A percentile compares a stretch with the other conserved stretches of the same genome.
phyloP scores from a whole-genome alignment of 176 grass and related monocot genomes.

The Avena eriantha region DNA sequence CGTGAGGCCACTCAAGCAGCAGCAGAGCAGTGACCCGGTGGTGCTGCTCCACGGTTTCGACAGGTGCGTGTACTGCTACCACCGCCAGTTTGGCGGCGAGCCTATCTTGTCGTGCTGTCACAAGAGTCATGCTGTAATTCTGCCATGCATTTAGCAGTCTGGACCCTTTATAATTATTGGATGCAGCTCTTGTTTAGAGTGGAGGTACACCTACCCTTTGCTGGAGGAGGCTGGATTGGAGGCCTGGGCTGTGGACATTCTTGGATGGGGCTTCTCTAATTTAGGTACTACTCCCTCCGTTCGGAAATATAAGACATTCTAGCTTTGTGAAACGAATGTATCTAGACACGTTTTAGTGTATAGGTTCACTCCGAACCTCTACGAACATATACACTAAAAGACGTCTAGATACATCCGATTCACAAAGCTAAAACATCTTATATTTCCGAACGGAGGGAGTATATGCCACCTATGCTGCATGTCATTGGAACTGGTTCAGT shows the following conservation, averaged over 20 bases:
- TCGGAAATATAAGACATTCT: no score
- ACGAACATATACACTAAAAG: no score
- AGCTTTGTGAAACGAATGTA: no score
- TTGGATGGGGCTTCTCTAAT: constrained; percentile 99
- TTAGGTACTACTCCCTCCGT: no score
- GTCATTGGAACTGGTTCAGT: not conserved
- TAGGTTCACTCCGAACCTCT: no score
- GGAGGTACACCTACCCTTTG: constrained; percentile 89
- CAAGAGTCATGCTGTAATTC: not conserved
- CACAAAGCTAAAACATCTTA: no score
- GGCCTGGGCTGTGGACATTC: constrained; percentile 92
- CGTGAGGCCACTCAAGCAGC: constrained; percentile 80
- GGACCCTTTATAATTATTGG: constrained; percentile 46
- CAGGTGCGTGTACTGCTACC: constrained; percentile 53
- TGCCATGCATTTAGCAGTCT: not conserved
- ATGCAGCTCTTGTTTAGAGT: constrained; percentile 98
- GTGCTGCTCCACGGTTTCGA: constrained; percentile 96
- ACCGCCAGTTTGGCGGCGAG: not conserved
- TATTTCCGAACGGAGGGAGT: no score
- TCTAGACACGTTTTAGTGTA: no score
- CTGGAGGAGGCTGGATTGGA: constrained; percentile 89
- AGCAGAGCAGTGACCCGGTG: constrained; percentile 53
- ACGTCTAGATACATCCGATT: no score
- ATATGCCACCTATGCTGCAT: not conserved
- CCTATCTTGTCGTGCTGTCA: not conserved